These are phyloP conservation scores for Arthrobotrys sphaeroides DNA, from an alignment of 2,329 filamentous ascomycete species.

Conservation along the genomic window DNA sequence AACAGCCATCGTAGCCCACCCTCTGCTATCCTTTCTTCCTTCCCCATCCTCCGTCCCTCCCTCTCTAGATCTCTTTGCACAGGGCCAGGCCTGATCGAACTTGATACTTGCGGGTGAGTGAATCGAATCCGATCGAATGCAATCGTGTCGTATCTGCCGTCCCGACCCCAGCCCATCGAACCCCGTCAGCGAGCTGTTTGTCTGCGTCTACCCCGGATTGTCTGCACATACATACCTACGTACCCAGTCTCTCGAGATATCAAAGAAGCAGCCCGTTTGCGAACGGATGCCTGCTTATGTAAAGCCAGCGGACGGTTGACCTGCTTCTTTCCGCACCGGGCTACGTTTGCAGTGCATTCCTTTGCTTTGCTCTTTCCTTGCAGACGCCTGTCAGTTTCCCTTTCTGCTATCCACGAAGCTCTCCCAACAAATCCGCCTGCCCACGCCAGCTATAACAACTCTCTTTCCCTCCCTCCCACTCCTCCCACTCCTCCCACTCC, in stretches of 20 bases:
- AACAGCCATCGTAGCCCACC: constrained; percentile 15
- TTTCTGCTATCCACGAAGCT: background rate
- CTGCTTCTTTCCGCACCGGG: constrained; percentile 17
- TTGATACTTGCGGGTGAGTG: constrained; percentile 4
- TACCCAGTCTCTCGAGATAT: background rate
- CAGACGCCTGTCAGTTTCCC: background rate
- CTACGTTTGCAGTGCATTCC: background rate
- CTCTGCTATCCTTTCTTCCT: background rate
- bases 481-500: background rate
- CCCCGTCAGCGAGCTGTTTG: background rate
- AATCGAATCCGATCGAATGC: background rate
- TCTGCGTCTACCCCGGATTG: constrained; percentile 18
- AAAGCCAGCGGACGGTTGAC: constrained; percentile 9
- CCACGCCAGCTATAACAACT: background rate
- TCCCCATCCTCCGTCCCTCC: background rate
- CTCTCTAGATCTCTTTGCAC: background rate
- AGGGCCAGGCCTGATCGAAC: background rate
- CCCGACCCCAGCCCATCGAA: constrained; percentile 3
- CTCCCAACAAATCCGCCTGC: constrained; percentile 21
- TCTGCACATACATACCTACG: background rate
- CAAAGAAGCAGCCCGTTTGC: constrained; percentile 9
- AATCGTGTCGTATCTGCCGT: background rate
- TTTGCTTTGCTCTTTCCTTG: background rate
- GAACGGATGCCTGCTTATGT: constrained; percentile 20
- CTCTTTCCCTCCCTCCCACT: background rate